Evolutionary conservation across 345 rosid species (phyloP), one percentile per base, ranked within the genome.

Genomic region (Hibiscus syriacus): DNA sequence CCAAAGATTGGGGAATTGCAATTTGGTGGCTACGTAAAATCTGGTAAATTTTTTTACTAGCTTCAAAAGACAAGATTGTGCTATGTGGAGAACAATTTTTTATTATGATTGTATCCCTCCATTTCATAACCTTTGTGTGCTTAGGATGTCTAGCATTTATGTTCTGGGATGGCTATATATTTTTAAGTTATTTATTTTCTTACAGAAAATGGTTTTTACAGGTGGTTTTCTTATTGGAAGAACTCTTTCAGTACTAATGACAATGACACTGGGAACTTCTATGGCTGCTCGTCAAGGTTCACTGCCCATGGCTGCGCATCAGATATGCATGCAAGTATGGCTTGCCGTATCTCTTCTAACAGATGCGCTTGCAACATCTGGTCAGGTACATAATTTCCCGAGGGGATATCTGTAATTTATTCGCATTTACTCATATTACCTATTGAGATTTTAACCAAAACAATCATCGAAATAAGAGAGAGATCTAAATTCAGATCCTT

Each of bases 241-340:
- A 79, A 94, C 99, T 56, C 81, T 94, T 49, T 80, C 99, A 50
- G 92, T 89, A 66, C 82, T 91, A 64, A 73, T 77, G 27, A 91
- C 92, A 72, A 87, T 91, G 84, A 91, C 96, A 32, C 54, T 94
- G 63, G 95, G 86, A 11, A 94, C 99, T 14, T 91, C 97, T 68
- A 89, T 94, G 93, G 97, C 92, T 49, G 96, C 95, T 70, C 92
- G 92, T 61, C 97, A 91, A 76, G 99, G 97, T 70, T 81, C 85
- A 39, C 63, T 83, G 17, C 85, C 95, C 16, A 91, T 94, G 97
- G 97, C 99, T 72, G 99, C 95, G 20, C 99, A 94, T 82, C 99
- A 94, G 81, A 91, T 94, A 85, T 94, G 97, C 79, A 78, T 89
- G 96, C 97, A 94, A 84, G 83, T 94, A 16, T 94, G 99, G 99